Evolutionary conservation across 768 basidiomycete species (phyloP).

Genomic region (Podaxis mareebaensis): DNA sequence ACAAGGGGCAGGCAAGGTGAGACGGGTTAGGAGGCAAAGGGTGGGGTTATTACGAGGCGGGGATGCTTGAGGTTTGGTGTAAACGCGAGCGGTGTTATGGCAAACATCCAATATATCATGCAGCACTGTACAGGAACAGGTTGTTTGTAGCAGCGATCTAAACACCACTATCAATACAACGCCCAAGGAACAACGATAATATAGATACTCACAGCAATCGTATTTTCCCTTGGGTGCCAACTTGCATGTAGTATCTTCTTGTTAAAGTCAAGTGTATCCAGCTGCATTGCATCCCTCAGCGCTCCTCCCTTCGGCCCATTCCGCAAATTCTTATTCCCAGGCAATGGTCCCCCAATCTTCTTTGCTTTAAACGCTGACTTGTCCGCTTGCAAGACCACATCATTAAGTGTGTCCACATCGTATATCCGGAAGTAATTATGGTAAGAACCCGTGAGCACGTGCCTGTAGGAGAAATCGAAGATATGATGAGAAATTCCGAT

Average conservation of each 20-base stretch:
- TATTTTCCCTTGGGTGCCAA: slow-evolving; percentile 99
- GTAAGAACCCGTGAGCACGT: slow-evolving; percentile 98
- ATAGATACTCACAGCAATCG: slow-evolving; percentile 78
- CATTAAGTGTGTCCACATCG: slow-evolving; percentile 83
- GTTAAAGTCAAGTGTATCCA: slow-evolving; percentile 88
- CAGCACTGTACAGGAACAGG: slow-evolving; percentile 82
- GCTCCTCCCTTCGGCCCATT: slow-evolving; percentile 70
- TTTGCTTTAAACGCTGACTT: slow-evolving; percentile 99
- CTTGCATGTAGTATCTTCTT: slow-evolving; percentile 96
- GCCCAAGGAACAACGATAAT: background rate
- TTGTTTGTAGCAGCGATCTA: slow-evolving; percentile 98
- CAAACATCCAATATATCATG: slow-evolving; percentile 37
- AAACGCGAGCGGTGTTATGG: background rate
- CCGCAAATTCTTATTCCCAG: slow-evolving; percentile 72
- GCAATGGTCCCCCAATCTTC: slow-evolving; percentile 89
- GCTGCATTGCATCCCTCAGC: slow-evolving; percentile 83
- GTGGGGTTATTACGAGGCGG: background rate
- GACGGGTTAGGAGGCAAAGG: background rate
- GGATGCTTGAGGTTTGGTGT: background rate
- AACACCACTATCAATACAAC: slow-evolving; percentile 12
- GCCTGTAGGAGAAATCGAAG: slow-evolving; percentile 45
- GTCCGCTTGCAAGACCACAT: slow-evolving; percentile 95
- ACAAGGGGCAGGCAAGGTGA: background rate
- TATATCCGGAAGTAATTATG: slow-evolving; percentile 99
- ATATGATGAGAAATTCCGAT: slow-evolving; percentile 22